A percentile compares a stretch with the other conserved stretches of the same genome.
Evolutionary conservation across 495 filamentous ascomycete species (phyloP).

Genomic region (Annulohypoxylon bovei): DNA sequence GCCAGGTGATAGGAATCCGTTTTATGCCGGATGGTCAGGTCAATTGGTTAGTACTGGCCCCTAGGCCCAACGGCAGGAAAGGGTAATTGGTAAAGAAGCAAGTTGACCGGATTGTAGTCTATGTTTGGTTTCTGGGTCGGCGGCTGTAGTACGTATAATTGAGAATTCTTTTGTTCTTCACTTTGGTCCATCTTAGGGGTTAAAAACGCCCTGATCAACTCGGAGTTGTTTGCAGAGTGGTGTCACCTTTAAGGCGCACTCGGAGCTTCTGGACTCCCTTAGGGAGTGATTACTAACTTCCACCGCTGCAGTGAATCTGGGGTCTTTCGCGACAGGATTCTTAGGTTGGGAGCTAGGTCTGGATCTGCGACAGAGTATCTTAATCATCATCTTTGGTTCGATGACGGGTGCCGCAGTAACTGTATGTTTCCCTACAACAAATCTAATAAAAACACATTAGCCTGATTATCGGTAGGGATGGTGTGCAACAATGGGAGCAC

Average conservation of each 20-base stretch:
- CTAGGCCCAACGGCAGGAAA: background rate
- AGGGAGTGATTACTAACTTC: background rate
- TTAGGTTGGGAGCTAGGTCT: slow-evolving; percentile 61
- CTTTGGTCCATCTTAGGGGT: background rate
- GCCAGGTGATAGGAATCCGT: slow-evolving; percentile 56
- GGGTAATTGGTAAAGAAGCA: background rate
- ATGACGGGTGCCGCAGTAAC: slow-evolving; percentile 59
- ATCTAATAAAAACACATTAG: background rate
- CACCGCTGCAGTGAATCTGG: slow-evolving; percentile 56
- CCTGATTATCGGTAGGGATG: slow-evolving; percentile 36
- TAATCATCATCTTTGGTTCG: slow-evolving; percentile 60
- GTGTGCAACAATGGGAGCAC: slow-evolving; percentile 61
- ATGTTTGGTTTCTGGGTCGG: slow-evolving; percentile 56
- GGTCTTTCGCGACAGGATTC: slow-evolving; percentile 63
- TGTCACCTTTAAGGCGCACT: background rate
- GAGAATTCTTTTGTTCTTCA: background rate
- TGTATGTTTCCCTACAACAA: slow-evolving; percentile 46
- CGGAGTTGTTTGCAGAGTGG: background rate
- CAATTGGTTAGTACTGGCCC: slow-evolving; percentile 45
- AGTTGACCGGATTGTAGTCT: slow-evolving; percentile 3
- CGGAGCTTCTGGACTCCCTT: background rate
- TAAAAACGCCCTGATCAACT: background rate
- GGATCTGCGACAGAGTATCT: slow-evolving; percentile 60
- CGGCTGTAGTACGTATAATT: slow-evolving; percentile 49
- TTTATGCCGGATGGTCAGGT: slow-evolving; percentile 45